These are phyloP conservation scores for Bacidia rubella DNA, from an alignment of 495 filamentous ascomycete genomes.

Conservation along the genomic window DNA sequence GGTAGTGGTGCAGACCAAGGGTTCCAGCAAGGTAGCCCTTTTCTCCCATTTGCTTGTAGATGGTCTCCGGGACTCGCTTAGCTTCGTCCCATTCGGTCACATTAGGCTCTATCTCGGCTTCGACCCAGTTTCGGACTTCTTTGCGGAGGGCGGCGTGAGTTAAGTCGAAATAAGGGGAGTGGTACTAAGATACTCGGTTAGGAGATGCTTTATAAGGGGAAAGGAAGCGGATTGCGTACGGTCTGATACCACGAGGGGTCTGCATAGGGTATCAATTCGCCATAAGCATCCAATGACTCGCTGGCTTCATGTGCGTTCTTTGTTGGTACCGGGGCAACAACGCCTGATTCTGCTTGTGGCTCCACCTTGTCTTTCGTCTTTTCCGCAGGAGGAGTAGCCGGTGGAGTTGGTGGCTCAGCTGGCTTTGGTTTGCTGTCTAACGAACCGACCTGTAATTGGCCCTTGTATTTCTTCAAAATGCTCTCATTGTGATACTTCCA, in stretches of 20 bases:
- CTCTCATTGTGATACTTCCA: constrained; percentile 98
- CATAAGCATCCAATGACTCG: constrained; percentile 71
- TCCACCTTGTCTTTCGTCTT: constrained; percentile 30
- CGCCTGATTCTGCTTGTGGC: constrained; percentile 31
- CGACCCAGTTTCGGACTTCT: constrained; percentile 86
- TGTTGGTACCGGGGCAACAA: constrained; percentile 31
- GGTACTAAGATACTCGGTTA: constrained; percentile 51
- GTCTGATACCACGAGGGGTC: constrained; percentile 96
- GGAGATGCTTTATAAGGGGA: no score
- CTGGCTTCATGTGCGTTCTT: constrained; percentile 36
- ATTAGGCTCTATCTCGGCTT: constrained; percentile 76
- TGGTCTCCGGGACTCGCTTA: constrained; percentile 68
- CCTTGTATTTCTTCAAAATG: constrained; percentile 91
- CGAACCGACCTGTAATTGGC: constrained; percentile 76
- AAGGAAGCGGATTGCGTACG: no score
- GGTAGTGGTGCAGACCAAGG: constrained; percentile 65
- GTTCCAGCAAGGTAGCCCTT: constrained; percentile 85
- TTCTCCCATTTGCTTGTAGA: constrained; percentile 93
- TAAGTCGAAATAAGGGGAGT: constrained; percentile 92
- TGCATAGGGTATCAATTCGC: constrained; percentile 76
- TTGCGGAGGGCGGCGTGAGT: constrained; percentile 77
- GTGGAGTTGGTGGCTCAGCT: constrained; percentile 37
- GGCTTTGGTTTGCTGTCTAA: constrained; percentile 70
- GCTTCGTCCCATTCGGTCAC: constrained; percentile 95
- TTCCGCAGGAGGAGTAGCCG: constrained; percentile 38